These are phyloP conservation scores for Cudoniella acicularis DNA, from an alignment of 495 filamentous ascomycete genomes.

Conservation along the genomic window DNA sequence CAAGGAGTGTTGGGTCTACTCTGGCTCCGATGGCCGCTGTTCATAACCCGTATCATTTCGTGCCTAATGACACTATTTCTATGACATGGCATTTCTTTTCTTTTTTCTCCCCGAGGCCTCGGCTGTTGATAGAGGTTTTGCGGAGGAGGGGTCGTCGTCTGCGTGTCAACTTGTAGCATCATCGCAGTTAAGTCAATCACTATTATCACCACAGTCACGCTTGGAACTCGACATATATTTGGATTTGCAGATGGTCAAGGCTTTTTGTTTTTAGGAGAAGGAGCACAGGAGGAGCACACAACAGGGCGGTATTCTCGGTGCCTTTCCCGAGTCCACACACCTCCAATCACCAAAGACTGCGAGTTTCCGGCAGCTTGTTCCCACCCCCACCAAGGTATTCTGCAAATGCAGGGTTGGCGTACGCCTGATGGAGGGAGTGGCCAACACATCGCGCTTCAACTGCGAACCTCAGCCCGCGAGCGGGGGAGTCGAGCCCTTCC, in stretches of 20 bases:
- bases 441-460: slow-evolving; percentile 6
- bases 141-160: neutral
- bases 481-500: slow-evolving; percentile 3
- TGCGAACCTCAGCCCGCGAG: slow-evolving; percentile 1
- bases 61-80: neutral
- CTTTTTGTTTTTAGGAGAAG: too few species aligned
- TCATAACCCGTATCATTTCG: neutral
- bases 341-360: slow-evolving; percentile 1
- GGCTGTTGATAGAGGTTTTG: neutral
- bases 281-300: too few species aligned
- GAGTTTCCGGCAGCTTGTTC: slow-evolving; percentile 5
- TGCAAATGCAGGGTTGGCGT: neutral
- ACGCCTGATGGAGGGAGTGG: neutral
- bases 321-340: neutral
- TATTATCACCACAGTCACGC: neutral
- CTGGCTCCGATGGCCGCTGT: neutral
- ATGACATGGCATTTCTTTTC: neutral
- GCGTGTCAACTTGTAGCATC: too few species aligned
- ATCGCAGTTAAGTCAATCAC: neutral
- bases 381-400: neutral
- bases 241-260: too few species aligned
- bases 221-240: too few species aligned
- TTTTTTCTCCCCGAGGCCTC: neutral
- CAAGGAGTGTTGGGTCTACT: neutral
- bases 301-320: neutral